Base-by-base conservation (phyloP, 2,329 filamentous ascomycete species). In the Diaporthe ampelina region DNA sequence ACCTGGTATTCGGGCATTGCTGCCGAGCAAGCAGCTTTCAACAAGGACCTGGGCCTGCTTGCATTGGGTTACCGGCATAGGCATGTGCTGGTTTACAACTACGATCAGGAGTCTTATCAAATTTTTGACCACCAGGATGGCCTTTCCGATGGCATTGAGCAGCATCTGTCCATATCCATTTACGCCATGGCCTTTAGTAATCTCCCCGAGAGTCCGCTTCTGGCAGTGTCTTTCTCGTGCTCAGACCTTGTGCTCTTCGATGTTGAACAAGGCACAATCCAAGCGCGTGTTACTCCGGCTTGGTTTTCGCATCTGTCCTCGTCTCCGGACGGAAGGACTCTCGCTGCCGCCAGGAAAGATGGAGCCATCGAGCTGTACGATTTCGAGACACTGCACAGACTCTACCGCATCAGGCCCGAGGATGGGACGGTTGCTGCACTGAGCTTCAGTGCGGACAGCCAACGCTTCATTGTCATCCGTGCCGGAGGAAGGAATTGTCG, bases 141-240 rank as follows among this genome's bases (percentile, higher is more conserved):
- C 4, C 58, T 61, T 9, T 10, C 37, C 4, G 58, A 19, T 24
- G 58, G 37, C 8, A 29, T 45, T 10, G 37, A 61, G 15, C 58
- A 61, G 24, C 58, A 45, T 10, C n/a, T 61, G 1, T 43, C 6
- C 21, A 29, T 61, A 29, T 26, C 13, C 24, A 45, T 61, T 7
- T 61, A 26, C 17, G 37, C 58, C 6, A 61, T 61, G 58, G 58
- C 58, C 6, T 61, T 61, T 17, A 61, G 58, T 24, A 61, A 45
- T 9, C 58, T 61, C 7, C 58, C 58, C 6, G 58, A 45, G 9
- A 26, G n/a, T 6, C 58, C 58, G 15, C 58, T 61, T 6, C 58
- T 61, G 4, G 58, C 58, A 2, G 58, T 61, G n/a, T 26, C n/a
- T 4, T 61, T 61, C 37, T 61, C 58, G 3, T 61, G n/a, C 21